Evolutionary conservation across 495 filamentous ascomycete species (phyloP).

Genomic region (Staphylotrichum longicolle): DNA sequence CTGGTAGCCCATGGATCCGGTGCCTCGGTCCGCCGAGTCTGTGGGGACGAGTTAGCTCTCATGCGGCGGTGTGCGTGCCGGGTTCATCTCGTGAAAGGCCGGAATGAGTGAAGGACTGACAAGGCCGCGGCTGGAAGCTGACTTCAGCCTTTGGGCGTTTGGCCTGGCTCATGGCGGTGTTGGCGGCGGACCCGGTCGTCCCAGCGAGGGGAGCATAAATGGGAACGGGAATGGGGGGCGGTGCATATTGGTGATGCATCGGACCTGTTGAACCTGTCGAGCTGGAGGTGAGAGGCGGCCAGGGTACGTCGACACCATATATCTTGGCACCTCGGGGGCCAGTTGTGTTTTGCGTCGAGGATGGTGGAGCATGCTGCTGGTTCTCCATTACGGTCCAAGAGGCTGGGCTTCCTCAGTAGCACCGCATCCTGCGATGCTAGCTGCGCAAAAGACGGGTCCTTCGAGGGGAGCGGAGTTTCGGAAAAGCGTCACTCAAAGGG

Average conservation of each 20-base stretch:
- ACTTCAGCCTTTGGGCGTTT: constrained; percentile 25
- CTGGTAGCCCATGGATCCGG: constrained; percentile 59
- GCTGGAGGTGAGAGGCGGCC: constrained; percentile 11
- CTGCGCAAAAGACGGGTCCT: neutral
- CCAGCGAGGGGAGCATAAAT: constrained; percentile 4
- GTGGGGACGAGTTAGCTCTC: constrained; percentile 25
- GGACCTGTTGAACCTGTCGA: constrained; percentile 10
- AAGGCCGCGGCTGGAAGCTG: constrained; percentile 25
- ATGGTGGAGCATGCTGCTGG: constrained; percentile 21
- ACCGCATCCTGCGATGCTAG: constrained; percentile 5
- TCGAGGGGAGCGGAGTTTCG: neutral
- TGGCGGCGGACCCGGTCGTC: neutral
- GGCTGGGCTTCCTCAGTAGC: neutral
- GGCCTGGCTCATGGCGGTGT: constrained; percentile 28
- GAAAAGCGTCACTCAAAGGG: neutral
- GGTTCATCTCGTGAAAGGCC: neutral
- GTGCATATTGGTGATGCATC: constrained; percentile 14
- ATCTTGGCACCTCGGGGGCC: constrained; percentile 22
- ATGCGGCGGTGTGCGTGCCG: neutral
- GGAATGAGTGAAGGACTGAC: constrained; percentile 15
- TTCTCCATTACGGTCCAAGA: constrained; percentile 16
- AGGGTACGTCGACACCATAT: constrained; percentile 20
- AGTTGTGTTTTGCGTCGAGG: neutral
- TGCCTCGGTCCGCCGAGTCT: constrained; percentile 50
- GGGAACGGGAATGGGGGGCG: constrained; percentile 3